phyloP scores from a whole-genome alignment of 2,329 filamentous ascomycete species.

The Cladorrhinum sp. region DNA sequence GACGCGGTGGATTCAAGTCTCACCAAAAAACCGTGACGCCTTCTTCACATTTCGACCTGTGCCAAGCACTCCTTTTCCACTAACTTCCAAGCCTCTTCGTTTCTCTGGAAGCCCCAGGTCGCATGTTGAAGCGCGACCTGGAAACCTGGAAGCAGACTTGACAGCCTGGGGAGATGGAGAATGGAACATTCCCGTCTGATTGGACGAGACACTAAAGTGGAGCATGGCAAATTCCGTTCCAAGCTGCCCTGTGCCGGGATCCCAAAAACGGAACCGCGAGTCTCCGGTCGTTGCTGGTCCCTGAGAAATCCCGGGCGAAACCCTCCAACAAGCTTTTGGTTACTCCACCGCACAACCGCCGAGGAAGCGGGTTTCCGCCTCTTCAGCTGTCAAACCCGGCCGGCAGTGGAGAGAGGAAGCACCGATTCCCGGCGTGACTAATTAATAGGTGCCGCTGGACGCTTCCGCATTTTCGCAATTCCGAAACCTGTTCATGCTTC shows the following conservation, averaged over 20 bases:
- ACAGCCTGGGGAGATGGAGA: no score
- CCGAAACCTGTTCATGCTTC: not conserved
- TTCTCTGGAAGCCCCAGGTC: no score
- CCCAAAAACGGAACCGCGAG: not conserved
- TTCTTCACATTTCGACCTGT: not conserved
- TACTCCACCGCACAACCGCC: not conserved
- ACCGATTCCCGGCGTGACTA: not conserved
- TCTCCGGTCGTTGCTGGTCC: not conserved
- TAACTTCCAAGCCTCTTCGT: no score
- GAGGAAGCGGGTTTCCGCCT: not conserved
- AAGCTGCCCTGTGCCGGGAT: not conserved
- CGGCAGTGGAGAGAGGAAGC: not conserved
- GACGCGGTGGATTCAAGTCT: not conserved
- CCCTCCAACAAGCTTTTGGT: not conserved
- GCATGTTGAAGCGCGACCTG: no score
- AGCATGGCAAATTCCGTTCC: not conserved
- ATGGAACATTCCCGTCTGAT: no score
- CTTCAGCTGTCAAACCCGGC: not conserved
- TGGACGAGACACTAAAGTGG: not conserved
- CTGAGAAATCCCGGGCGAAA: not conserved
- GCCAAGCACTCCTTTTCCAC: not conserved
- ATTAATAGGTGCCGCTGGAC: not conserved
- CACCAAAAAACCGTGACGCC: not conserved
- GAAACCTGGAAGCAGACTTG: no score
- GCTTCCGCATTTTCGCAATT: not conserved